Evolutionary conservation across 106 monocot species (phyloP).

Genomic region (Apostasia ramifera): DNA sequence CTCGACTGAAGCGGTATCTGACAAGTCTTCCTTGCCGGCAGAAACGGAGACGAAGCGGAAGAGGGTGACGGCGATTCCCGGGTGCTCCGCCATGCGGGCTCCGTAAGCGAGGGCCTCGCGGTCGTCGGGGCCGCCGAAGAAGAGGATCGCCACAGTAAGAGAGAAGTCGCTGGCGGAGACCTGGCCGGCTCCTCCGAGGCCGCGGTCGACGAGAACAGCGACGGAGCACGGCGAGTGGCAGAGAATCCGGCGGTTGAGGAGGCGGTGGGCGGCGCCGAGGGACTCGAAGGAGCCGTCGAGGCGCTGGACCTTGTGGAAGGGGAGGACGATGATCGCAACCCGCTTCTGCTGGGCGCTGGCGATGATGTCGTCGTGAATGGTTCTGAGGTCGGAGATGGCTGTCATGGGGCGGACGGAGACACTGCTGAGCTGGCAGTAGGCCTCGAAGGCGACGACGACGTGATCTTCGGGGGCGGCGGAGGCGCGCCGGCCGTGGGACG

Average conservation of each 20-base stretch:
- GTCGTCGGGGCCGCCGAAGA: slow-evolving; percentile 47
- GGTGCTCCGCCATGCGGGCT: slow-evolving; percentile 40
- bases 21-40: background rate
- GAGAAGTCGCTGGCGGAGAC: slow-evolving; percentile 25
- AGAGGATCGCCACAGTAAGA: slow-evolving; percentile 22
- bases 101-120: slow-evolving; percentile 44
- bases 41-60: slow-evolving; percentile 9
- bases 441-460: slow-evolving; percentile 36
- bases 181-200: slow-evolving; percentile 23
- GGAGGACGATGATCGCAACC: slow-evolving; percentile 28
- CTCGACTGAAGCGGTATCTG: background rate
- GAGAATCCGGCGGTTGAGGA: slow-evolving; percentile 33
- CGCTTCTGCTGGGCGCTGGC: slow-evolving; percentile 29
- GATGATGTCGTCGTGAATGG: slow-evolving; percentile 48
- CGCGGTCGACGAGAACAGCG: slow-evolving; percentile 36
- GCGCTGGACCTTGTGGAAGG: slow-evolving; percentile 32
- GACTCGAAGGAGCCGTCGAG: slow-evolving; percentile 35
- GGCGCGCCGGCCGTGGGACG: background rate
- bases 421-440: slow-evolving; percentile 29
- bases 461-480: background rate
- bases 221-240: slow-evolving; percentile 38
- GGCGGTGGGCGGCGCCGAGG: slow-evolving; percentile 11
- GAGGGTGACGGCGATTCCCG: slow-evolving; percentile 27
- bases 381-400: slow-evolving; percentile 30
- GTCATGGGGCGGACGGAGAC: slow-evolving; percentile 33